Evolutionary conservation across 2,329 filamentous ascomycete species (phyloP).

Genomic region (Botrytis deweyae): DNA sequence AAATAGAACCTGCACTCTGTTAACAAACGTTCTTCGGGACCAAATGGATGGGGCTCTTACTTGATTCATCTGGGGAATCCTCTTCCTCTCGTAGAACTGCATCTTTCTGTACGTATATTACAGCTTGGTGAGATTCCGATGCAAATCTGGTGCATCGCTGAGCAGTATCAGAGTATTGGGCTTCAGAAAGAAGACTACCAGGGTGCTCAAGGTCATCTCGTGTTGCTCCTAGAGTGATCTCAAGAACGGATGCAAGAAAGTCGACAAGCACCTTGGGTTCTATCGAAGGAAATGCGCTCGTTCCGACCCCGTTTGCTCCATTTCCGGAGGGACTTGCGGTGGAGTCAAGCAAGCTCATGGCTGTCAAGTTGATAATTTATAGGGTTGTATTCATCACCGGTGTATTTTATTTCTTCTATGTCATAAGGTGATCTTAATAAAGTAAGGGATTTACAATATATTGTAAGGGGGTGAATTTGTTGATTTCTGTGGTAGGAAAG

Average conservation of each 20-base stretch:
- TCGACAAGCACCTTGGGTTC: constrained; percentile 71
- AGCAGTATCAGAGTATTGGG: constrained; percentile 73
- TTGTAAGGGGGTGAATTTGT: constrained; percentile 24
- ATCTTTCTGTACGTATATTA: constrained; percentile 86
- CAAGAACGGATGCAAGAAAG: constrained; percentile 68
- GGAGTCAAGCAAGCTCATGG: constrained; percentile 38
- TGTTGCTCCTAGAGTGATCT: constrained; percentile 71
- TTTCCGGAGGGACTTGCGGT: constrained; percentile 36
- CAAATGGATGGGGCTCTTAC: constrained; percentile 39
- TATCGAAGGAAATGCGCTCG: constrained; percentile 50
- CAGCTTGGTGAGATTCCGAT: constrained; percentile 77
- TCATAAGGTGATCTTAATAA: constrained; percentile 19
- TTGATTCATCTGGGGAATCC: constrained; percentile 38
- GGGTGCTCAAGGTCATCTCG: constrained; percentile 75
- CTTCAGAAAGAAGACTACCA: constrained; percentile 78
- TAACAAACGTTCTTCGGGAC: constrained; percentile 34
- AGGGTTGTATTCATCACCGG: constrained; percentile 32
- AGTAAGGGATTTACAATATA: constrained; percentile 22
- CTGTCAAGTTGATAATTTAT: constrained; percentile 28
- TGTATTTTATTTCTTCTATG: constrained; percentile 1
- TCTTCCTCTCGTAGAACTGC: constrained; percentile 46
- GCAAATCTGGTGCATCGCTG: constrained; percentile 88
- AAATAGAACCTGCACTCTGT: constrained; percentile 44
- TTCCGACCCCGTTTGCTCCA: constrained; percentile 36
- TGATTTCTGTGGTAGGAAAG: constrained; percentile 16